Conservation (phyloP, 1,139 yeast species). For the Chernovozyma aurita region DNA sequence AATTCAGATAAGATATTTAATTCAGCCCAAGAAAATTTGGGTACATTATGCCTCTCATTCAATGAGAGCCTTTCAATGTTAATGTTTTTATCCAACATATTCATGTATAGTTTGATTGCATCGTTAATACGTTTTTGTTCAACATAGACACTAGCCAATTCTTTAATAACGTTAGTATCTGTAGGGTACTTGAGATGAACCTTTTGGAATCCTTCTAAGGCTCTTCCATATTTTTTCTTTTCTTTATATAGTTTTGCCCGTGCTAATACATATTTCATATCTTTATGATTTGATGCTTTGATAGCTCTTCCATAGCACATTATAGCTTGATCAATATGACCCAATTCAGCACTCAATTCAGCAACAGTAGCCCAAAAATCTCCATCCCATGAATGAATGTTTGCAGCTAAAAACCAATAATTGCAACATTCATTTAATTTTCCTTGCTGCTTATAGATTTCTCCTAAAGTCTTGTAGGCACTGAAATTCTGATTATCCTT, state of each 20-base stretch:
- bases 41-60: conserved; percentile 26
- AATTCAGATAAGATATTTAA: conserved; percentile 79
- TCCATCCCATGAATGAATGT: conserved; percentile 69
- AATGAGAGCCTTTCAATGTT: conserved; percentile 21
- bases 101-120: conserved; percentile 74
- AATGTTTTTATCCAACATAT: conserved; percentile 56
- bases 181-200: conserved; percentile 58
- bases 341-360: conserved; percentile 65
- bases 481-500: conserved; percentile 73
- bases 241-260: conserved; percentile 67
- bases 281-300: conserved; percentile 47
- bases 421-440: conserved; percentile 69
- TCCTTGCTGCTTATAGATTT: conserved; percentile 68
- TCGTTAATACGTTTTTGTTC: conserved; percentile 73
- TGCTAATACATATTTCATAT: conserved; percentile 50
- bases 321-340: conserved; percentile 75
- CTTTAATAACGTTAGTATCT: conserved; percentile 59
- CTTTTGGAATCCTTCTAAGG: conserved; percentile 69
- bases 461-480: conserved; percentile 85
- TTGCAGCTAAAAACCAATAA: conserved; percentile 83
- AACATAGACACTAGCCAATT: conserved; percentile 73
- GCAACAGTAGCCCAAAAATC: conserved; percentile 87
- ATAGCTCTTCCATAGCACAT: conserved; percentile 78
- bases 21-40: conserved; percentile 80
- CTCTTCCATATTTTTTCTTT: conserved; percentile 61